phyloP scores from a whole-genome alignment of 1,139 yeast genomes.

The Sugiyamaella japonica region DNA sequence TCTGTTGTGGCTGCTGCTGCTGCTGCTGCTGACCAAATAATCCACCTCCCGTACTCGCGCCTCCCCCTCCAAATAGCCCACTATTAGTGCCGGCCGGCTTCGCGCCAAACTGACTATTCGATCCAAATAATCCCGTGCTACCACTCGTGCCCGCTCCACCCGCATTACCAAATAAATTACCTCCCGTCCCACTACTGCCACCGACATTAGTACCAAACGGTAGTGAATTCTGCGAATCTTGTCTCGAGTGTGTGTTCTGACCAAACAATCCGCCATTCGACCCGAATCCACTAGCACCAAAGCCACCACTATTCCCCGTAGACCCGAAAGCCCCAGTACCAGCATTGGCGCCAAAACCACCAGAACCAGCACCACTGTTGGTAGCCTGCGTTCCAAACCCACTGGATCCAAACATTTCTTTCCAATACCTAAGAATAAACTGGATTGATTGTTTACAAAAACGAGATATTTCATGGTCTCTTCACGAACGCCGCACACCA shows the following conservation, averaged over 20 bases:
- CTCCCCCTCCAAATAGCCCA: constrained; percentile 17
- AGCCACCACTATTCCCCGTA: no score
- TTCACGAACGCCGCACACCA: constrained; percentile 5
- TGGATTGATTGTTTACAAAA: constrained; percentile 1
- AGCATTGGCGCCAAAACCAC: constrained; percentile 18
- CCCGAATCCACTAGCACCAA: constrained; percentile 12
- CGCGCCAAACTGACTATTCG: constrained; percentile 16
- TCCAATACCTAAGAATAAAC: neutral
- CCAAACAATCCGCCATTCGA: constrained; percentile 17
- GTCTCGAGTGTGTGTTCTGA: constrained; percentile 28
- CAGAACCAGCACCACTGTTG: constrained; percentile 12
- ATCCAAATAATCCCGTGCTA: constrained; percentile 38
- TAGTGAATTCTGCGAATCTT: constrained; percentile 29
- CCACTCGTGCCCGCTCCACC: constrained; percentile 24
- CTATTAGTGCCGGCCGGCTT: constrained; percentile 17
- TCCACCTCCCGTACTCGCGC: neutral
- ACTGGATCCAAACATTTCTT: constrained; percentile 13
- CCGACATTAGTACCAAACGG: neutral
- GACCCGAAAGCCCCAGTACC: constrained; percentile 20
- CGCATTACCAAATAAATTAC: constrained; percentile 11
- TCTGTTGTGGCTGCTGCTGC: constrained; percentile 2
- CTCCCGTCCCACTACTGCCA: neutral
- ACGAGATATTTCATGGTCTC: constrained; percentile 10
- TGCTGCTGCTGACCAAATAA: constrained; percentile 5
- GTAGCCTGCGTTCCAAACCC: constrained; percentile 20